A percentile compares a stretch with the other conserved stretches of the same genome.
Evolutionary conservation across 345 rosid genomes (phyloP).

Genomic region (Iberis pinnata): DNA sequence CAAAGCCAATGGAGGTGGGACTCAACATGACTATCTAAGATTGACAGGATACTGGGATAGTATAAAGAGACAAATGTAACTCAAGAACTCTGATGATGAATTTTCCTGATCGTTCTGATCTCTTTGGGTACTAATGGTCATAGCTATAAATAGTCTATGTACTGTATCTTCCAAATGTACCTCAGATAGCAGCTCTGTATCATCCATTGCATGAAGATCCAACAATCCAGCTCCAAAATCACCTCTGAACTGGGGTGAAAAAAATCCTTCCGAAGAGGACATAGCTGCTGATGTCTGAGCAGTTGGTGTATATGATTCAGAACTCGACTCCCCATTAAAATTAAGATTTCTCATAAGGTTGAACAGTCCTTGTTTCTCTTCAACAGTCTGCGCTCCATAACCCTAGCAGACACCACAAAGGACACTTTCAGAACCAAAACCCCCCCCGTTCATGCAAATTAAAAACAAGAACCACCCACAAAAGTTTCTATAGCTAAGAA

Average conservation of each 20-base stretch:
- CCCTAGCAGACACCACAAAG: conserved; percentile 44
- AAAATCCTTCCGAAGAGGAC: conserved; percentile 67
- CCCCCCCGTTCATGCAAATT: neutral
- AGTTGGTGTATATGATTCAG: conserved; percentile 63
- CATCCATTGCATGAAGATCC: conserved; percentile 99
- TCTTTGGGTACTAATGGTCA: neutral
- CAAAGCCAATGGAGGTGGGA: conserved; percentile 6
- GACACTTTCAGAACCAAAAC: neutral
- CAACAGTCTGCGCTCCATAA: conserved; percentile 91
- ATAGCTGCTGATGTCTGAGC: conserved; percentile 53
- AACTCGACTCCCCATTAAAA: conserved; percentile 79
- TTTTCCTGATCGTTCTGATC: neutral
- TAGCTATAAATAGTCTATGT: neutral
- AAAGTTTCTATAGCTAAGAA: neutral
- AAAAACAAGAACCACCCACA: neutral
- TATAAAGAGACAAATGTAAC: neutral
- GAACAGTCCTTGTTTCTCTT: conserved; percentile 92
- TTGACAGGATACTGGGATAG: neutral
- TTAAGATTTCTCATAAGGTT: conserved; percentile 92
- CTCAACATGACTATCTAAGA: conserved; percentile 5
- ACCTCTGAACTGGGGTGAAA: conserved; percentile 86
- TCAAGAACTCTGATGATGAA: neutral
- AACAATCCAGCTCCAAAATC: conserved; percentile 98
- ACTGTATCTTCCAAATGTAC: conserved; percentile 26
- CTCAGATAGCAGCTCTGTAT: conserved; percentile 93